Percentiles rank a stretch among this genome's conserved stretches.
These are phyloP conservation scores for Salix viminalis DNA, from an alignment of 345 rosid species.

Conservation along the genomic window DNA sequence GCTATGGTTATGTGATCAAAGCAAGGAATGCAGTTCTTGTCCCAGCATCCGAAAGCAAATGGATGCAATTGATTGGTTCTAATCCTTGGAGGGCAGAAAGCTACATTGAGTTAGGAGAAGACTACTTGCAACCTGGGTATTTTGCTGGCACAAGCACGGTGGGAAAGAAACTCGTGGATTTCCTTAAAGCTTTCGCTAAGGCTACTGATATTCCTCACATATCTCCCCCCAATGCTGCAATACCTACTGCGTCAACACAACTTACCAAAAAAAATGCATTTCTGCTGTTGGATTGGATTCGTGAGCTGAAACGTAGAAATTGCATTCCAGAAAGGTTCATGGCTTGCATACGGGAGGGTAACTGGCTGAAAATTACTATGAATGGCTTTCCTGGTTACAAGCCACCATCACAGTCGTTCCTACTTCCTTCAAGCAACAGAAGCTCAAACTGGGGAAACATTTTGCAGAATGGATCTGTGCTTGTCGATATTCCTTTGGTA, in stretches of 20 bases:
- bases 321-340: slow-evolving; percentile 42
- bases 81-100: slow-evolving; percentile 49
- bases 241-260: slow-evolving; percentile 46
- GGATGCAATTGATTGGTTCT: slow-evolving; percentile 48
- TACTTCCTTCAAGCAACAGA: slow-evolving; percentile 19
- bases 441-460: slow-evolving; percentile 47
- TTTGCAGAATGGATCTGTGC: slow-evolving; percentile 47
- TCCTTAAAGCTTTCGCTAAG: slow-evolving; percentile 26
- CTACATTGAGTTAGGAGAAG: slow-evolving; percentile 50
- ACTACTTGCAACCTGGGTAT: slow-evolving; percentile 29
- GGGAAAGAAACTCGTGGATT: slow-evolving; percentile 31
- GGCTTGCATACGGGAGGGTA: slow-evolving; percentile 44
- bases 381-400: slow-evolving; percentile 40
- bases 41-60: slow-evolving; percentile 61
- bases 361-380: slow-evolving; percentile 55
- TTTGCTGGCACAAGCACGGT: slow-evolving; percentile 41
- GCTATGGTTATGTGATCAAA: slow-evolving; percentile 30
- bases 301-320: background rate
- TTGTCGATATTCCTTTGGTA: slow-evolving; percentile 67
- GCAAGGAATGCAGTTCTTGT: slow-evolving; percentile 43
- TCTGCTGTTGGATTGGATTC: slow-evolving; percentile 61
- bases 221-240: slow-evolving; percentile 48
- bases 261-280: slow-evolving; percentile 50
- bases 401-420: slow-evolving; percentile 61
- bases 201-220: slow-evolving; percentile 53